A percentile compares a stretch with the other conserved stretches of the same genome.
Evolutionary conservation across 139 green algal genomes (phyloP).

Genomic region (Pleodorina starrii): DNA sequence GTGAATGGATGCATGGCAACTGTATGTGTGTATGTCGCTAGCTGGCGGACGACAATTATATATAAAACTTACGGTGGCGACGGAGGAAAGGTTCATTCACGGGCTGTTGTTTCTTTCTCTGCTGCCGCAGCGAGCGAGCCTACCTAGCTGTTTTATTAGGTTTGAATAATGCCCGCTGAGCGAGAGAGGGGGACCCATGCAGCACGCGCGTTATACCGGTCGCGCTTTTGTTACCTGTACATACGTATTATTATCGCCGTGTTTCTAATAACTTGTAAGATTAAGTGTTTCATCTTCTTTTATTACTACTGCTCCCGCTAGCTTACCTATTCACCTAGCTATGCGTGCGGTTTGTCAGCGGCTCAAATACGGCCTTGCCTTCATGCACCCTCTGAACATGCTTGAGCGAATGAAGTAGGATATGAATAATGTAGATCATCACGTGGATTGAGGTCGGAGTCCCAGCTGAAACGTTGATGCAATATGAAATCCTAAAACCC

Average conservation of each 20-base stretch:
- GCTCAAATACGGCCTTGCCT: too few species aligned
- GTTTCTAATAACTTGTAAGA: background rate
- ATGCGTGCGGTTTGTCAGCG: background rate
- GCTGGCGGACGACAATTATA: too few species aligned
- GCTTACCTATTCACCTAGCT: background rate
- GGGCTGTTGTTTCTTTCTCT: background rate
- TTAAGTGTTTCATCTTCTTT: background rate
- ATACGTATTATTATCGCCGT: background rate
- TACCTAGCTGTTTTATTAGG: background rate
- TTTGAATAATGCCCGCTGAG: background rate
- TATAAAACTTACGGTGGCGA: too few species aligned
- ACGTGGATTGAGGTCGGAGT: background rate
- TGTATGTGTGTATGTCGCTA: too few species aligned
- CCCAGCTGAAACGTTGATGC: background rate
- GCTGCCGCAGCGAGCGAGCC: background rate
- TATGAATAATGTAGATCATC: background rate
- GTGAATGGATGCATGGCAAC: too few species aligned
- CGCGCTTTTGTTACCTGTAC: background rate
- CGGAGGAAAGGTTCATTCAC: too few species aligned
- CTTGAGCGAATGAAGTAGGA: too few species aligned
- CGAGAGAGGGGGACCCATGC: background rate
- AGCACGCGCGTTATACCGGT: background rate
- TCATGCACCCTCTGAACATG: too few species aligned
- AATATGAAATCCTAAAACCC: background rate
- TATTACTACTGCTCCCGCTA: background rate